Evolutionary conservation across 2,329 filamentous ascomycete species (phyloP), one percentile per base, ranked within the genome.

Genomic region (Fusarium sp.): DNA sequence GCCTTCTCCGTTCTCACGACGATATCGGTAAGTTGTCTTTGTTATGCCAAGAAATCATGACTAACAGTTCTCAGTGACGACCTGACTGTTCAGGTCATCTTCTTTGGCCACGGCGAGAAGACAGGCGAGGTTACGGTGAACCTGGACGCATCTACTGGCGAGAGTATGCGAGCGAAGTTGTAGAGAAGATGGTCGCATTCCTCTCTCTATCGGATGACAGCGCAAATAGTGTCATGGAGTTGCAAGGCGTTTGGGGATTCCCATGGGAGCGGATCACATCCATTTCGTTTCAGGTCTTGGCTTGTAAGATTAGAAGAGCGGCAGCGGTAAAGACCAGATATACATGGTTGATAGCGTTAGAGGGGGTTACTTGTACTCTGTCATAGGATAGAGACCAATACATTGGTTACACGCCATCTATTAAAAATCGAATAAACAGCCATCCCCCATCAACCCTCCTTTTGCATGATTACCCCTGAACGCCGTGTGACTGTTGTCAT

Each of bases 11-110:
- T 97, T 94, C 77, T 96, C 93, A 29, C 87, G 96, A 76, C 86
- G 96, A 76, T 99, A 98, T 78, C 89, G 95, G 92, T 94, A 76
- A 69, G 80, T 71, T 31, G 16, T 7, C 6, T 25, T 11, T 33
- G 2, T 6, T 36, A 6, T 18, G 27, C 27, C 20, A 16, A 14
- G 1, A 14, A 11, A 11, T 27, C 10, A n/a, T 18, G 8, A 25
- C 36, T 46, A 4, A 68, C 61, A 58, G 67, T 25, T 75, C 50
- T 6, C 44, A 95, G 93, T 72, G 96, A 99, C 77, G 96, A 99
- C 78, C 83, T 99, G 68, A 99, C 96, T 0, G 95, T 99, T 14
- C 93, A 99, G 79, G 96, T 99, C 66, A 97, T 99, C 76, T 99
- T 99, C 86, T 99, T 99, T 75, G 96, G 96, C 65, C 89, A 97